Conservation (phyloP, 371 early-diverging fungal genomes). For the Apophysomyces variabilis region DNA sequence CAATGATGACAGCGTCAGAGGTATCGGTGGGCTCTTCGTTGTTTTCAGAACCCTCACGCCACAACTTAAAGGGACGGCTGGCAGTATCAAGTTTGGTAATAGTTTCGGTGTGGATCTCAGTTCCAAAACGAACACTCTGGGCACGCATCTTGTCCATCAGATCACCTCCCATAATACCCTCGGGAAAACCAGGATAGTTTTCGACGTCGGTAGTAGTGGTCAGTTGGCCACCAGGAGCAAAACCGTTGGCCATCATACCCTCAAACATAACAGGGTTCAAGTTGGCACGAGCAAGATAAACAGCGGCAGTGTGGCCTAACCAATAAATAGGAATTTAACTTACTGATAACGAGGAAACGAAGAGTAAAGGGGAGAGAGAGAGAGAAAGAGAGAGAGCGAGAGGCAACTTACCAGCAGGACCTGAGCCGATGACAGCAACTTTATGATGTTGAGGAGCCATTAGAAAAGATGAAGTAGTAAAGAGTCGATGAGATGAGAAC, state of each 20-base stretch:
- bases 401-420: slow-evolving; percentile 78
- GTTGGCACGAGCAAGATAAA: slow-evolving; percentile 95
- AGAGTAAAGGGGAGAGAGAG: not conserved
- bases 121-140: slow-evolving; percentile 85
- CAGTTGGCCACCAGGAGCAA: slow-evolving; percentile 89
- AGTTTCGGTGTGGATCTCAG: slow-evolving; percentile 89
- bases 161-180: slow-evolving; percentile 81
- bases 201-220: slow-evolving; percentile 94
- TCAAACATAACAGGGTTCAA: slow-evolving; percentile 94
- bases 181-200: slow-evolving; percentile 90
- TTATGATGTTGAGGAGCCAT: slow-evolving; percentile 52
- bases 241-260: slow-evolving; percentile 94
- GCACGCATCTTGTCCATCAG: slow-evolving; percentile 83
- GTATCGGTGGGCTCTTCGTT: slow-evolving; percentile 70
- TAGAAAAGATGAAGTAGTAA: slow-evolving; percentile 14
- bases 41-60: slow-evolving; percentile 84
- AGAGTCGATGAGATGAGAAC: not conserved
- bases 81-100: slow-evolving; percentile 84
- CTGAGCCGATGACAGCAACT: slow-evolving; percentile 81
- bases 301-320: slow-evolving; percentile 90
- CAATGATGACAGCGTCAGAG: slow-evolving; percentile 90
- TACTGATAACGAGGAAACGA: not conserved
- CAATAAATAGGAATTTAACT: not conserved
- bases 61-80: slow-evolving; percentile 86
- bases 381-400: not conserved